Conservation (phyloP, 495 filamentous ascomycete genomes). For the Aspergillus cavernicola region DNA sequence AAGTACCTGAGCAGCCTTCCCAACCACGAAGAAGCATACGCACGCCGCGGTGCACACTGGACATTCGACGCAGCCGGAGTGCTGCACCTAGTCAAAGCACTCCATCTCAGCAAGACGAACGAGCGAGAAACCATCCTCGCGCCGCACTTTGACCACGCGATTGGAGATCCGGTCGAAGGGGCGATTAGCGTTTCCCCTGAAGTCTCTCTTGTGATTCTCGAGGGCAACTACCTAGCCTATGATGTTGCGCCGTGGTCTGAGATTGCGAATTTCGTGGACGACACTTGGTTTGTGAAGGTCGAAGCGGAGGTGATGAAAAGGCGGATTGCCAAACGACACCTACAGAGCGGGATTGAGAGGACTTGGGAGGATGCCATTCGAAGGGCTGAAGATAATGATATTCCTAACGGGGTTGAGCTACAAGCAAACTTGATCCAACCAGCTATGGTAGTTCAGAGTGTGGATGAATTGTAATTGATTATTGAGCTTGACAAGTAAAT, state of each 20-base stretch:
- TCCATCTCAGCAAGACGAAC: neutral
- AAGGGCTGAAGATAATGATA: conserved; percentile 41
- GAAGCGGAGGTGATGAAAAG: conserved; percentile 29
- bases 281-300: conserved; percentile 37
- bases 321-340: conserved; percentile 35
- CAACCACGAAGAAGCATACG: conserved; percentile 33
- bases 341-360: conserved; percentile 38
- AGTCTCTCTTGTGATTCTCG: conserved; percentile 32
- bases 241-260: neutral
- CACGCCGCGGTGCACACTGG: conserved; percentile 40
- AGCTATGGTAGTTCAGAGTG: conserved; percentile 28
- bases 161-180: conserved; percentile 38
- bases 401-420: conserved; percentile 33
- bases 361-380: conserved; percentile 36
- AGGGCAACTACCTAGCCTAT: conserved; percentile 34
- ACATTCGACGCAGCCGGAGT: conserved; percentile 38
- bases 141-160: conserved; percentile 34
- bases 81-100: conserved; percentile 6
- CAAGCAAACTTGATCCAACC: conserved; percentile 25
- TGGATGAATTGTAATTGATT: no score
- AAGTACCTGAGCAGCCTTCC: conserved; percentile 33
- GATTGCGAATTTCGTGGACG: conserved; percentile 21
- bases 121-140: conserved; percentile 10
- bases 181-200: conserved; percentile 31
- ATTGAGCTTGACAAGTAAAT: no score